Evolutionary conservation across 306 rosid species (phyloP), one percentile per base, ranked within the genome.

Genomic region (Hylodesmum podocarpum): DNA sequence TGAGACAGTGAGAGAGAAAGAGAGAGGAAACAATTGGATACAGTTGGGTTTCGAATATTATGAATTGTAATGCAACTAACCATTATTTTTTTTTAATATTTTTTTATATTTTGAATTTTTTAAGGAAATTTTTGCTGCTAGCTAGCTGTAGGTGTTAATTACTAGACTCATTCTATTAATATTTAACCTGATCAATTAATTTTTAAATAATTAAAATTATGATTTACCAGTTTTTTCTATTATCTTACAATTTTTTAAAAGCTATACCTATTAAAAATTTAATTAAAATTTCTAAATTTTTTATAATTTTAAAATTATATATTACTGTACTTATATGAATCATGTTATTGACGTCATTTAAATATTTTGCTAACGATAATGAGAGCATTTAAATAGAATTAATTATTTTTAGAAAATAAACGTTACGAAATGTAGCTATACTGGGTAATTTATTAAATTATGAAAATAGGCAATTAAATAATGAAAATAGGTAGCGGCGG

Each of bases 31-130:
- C 77, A 43, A 74, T 57, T 73, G 43, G 79, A 85, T 84, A 82
- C 90, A 85, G 96, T 91, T 88, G 91, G 89, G 75, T 73, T 81
- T 74, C 76, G 90, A 84, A 89, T 84, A 82, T 84, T 76, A 64
- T 84, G 88, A 79, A 87, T 79, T 84, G 85, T 73, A 82, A 76
- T 63, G 47, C 82, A 79, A 76, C 82, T 49, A 68, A 76, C 83
- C 14, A 22, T 11, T 5, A 16, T 57, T 78, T 55, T 58, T 49
- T 3, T 1, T 16, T 31, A 37, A 8, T 16, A 28, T 6, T 37
- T 4, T 39, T 9, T 22, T 18, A 47, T 27, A 3, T 71, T 18
- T n/a, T 44, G 1, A n/a, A 14, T 8, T 29, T 31, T 50, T 7
- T 36, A 11, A 41, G 18, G 12, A 7, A 21, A 63, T 49, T 19